phyloP scores from a whole-genome alignment of 345 rosid species.

The Balakata baccata region DNA sequence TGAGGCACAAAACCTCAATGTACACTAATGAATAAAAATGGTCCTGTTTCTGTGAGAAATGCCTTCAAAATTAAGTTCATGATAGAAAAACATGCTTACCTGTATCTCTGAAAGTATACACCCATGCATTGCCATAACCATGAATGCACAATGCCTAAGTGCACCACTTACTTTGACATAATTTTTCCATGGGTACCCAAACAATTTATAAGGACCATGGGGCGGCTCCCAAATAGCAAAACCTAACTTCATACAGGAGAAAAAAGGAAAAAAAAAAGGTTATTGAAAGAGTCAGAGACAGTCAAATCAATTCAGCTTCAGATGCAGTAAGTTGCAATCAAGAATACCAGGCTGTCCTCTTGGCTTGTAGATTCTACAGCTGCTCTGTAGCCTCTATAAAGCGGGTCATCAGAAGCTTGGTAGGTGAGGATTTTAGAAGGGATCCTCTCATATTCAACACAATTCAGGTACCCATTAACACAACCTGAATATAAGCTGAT shows the following conservation, averaged over 20 bases:
- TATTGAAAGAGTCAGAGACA: conserved; percentile 7
- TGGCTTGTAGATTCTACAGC: conserved; percentile 86
- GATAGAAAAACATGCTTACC: conserved; percentile 36
- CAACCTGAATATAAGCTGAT: conserved; percentile 47
- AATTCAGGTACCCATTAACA: conserved; percentile 66
- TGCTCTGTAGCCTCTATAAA: conserved; percentile 82
- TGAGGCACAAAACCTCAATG: background rate
- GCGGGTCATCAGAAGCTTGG: conserved; percentile 84
- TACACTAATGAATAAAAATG: background rate
- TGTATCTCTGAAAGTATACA: conserved; percentile 94
- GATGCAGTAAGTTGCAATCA: conserved; percentile 5
- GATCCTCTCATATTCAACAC: conserved; percentile 64
- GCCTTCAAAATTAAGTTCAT: background rate
- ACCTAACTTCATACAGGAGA: conserved; percentile 50
- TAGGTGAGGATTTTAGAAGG: conserved; percentile 86
- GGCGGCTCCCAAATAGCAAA: conserved; percentile 99
- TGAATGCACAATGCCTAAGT: conserved; percentile 91
- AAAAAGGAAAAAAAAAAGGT: conserved; percentile 1
- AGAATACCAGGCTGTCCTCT: conserved; percentile 82
- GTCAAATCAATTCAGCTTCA: conserved; percentile 1
- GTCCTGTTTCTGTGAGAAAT: background rate
- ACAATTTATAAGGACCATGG: conserved; percentile 76
- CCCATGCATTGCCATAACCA: conserved; percentile 92
- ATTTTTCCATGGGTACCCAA: conserved; percentile 86
- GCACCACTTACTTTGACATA: conserved; percentile 88